These are phyloP conservation scores for Boletus rubescentipes DNA, from an alignment of 768 basidiomycete species.

Conservation along the genomic window DNA sequence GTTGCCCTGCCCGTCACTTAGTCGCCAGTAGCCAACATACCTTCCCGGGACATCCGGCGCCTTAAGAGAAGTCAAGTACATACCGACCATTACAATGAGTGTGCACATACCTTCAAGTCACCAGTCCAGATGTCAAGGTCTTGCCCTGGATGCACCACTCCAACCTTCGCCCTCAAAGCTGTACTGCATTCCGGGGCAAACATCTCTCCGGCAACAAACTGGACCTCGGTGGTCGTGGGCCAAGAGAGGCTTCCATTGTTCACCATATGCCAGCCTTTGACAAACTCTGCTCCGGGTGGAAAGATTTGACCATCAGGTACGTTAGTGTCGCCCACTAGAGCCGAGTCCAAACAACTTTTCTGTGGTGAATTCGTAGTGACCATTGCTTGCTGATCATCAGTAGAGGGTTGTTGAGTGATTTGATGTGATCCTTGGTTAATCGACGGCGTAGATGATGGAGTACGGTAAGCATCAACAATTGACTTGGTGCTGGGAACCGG, in stretches of 20 bases:
- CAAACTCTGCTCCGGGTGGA: constrained; percentile 82
- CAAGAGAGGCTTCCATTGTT: constrained; percentile 66
- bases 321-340: constrained; percentile 65
- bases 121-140: constrained; percentile 66
- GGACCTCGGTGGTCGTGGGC: constrained; percentile 66
- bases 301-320: constrained; percentile 74
- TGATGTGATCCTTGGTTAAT: background rate
- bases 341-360: constrained; percentile 42
- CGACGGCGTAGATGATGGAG: constrained; percentile 13
- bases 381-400: background rate
- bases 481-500: constrained; percentile 19
- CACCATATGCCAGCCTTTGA: constrained; percentile 76
- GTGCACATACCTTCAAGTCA: constrained; percentile 64
- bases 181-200: constrained; percentile 40
- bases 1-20: constrained; percentile 56
- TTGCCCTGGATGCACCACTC: constrained; percentile 54
- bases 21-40: constrained; percentile 76
- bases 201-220: constrained; percentile 70
- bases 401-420: background rate
- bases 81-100: background rate
- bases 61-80: constrained; percentile 29
- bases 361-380: background rate
- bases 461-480: constrained; percentile 32
- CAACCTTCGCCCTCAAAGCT: constrained; percentile 45
- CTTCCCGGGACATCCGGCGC: constrained; percentile 73